These are phyloP conservation scores for Syzygium malaccense DNA, from an alignment of 441 rosid species.

Conservation along the genomic window DNA sequence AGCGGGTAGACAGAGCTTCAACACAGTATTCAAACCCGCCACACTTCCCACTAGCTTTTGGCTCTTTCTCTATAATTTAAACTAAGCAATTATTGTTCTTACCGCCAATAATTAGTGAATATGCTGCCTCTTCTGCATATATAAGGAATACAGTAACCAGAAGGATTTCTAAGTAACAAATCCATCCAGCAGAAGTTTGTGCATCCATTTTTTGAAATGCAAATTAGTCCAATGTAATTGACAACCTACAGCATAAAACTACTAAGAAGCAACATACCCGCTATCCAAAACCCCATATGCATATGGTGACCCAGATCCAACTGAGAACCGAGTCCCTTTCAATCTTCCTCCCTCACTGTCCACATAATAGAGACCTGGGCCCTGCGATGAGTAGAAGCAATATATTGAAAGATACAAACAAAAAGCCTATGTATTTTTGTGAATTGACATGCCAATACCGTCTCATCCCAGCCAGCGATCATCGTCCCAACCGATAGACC, in stretches of 20 bases:
- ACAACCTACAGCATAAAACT: neutral
- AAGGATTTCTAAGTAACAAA: neutral
- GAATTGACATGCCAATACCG: constrained; percentile 29
- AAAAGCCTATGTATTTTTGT: neutral
- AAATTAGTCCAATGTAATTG: neutral
- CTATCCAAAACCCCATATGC: constrained; percentile 95
- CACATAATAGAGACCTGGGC: constrained; percentile 96
- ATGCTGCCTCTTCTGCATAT: neutral
- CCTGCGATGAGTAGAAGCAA: constrained; percentile 33
- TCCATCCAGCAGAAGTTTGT: neutral
- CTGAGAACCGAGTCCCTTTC: constrained; percentile 91
- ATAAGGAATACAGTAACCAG: neutral
- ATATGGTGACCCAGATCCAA: constrained; percentile 98
- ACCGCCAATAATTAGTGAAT: neutral
- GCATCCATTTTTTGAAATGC: neutral
- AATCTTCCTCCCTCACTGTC: constrained; percentile 99
- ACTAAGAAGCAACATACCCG: constrained; percentile 47
- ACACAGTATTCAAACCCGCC: neutral
- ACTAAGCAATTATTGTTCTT: neutral
- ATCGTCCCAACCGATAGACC: constrained; percentile 96
- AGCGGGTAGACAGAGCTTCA: neutral
- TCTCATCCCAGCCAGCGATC: constrained; percentile 99
- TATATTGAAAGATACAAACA: neutral
- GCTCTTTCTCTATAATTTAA: neutral
- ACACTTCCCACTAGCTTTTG: neutral